These are phyloP conservation scores for Monosporozyma solicola DNA, from an alignment of 805 yeast genomes.

Conservation along the genomic window DNA sequence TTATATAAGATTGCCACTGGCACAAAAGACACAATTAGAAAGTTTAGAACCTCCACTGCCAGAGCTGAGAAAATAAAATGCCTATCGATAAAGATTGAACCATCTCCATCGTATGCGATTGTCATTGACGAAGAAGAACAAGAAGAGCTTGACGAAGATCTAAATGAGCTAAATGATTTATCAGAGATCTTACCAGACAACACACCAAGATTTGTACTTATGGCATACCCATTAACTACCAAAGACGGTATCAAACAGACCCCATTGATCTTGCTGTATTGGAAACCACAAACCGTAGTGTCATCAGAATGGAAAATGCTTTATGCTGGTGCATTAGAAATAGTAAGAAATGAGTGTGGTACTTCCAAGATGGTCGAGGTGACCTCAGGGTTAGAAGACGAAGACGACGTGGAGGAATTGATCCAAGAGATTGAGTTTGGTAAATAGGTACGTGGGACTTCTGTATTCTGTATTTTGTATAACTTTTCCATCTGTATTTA, in stretches of 20 bases:
- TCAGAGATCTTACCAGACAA: slow-evolving; percentile 75
- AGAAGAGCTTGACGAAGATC: slow-evolving; percentile 44
- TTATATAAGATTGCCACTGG: slow-evolving; percentile 56
- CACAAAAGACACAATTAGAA: slow-evolving; percentile 50
- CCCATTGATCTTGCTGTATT: slow-evolving; percentile 76
- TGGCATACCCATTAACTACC: slow-evolving; percentile 65
- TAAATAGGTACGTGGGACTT: background rate
- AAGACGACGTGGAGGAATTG: slow-evolving; percentile 26
- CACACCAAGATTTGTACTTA: slow-evolving; percentile 62
- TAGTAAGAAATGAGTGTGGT: slow-evolving; percentile 69
- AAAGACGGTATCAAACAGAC: slow-evolving; percentile 64
- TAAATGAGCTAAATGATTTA: slow-evolving; percentile 45
- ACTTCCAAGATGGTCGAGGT: slow-evolving; percentile 40
- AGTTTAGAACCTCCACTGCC: slow-evolving; percentile 66
- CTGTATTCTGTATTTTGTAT: background rate
- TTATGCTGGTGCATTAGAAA: slow-evolving; percentile 84
- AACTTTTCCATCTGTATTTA: background rate
- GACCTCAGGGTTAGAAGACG: slow-evolving; percentile 28
- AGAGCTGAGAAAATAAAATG: slow-evolving; percentile 56
- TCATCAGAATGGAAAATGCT: slow-evolving; percentile 77
- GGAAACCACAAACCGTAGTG: slow-evolving; percentile 75
- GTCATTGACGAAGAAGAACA: slow-evolving; percentile 33
- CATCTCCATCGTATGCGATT: slow-evolving; percentile 27
- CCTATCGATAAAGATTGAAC: slow-evolving; percentile 33
- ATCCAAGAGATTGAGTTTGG: slow-evolving; percentile 33